A percentile compares a stretch with the other conserved stretches of the same genome.
These are phyloP conservation scores for Pseudocercospora musae DNA, from an alignment of 2,329 filamentous ascomycete species.

Conservation along the genomic window DNA sequence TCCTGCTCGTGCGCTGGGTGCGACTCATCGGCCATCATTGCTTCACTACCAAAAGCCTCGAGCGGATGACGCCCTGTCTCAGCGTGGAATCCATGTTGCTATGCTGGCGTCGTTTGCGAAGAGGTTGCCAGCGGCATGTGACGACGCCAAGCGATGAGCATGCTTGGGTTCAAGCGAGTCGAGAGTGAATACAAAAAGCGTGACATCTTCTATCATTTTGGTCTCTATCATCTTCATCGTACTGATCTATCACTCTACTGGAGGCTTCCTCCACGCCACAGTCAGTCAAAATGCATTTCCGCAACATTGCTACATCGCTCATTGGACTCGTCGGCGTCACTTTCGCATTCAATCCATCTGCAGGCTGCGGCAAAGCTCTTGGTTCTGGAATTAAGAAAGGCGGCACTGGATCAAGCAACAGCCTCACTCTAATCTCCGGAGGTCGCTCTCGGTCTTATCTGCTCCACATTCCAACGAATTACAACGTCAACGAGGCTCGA, in stretches of 20 bases:
- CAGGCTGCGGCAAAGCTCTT: slow-evolving; percentile 26
- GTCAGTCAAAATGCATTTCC: background rate
- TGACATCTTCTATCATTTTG: background rate
- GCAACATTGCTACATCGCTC: background rate
- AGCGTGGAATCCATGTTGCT: background rate
- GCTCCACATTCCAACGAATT: slow-evolving; percentile 41
- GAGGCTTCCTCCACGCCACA: background rate
- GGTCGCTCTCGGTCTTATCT: slow-evolving; percentile 35
- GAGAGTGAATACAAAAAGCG: background rate
- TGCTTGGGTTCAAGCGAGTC: background rate
- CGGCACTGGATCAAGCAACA: slow-evolving; percentile 22
- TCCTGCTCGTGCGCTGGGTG: background rate
- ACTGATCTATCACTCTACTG: background rate
- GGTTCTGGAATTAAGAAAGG: slow-evolving; percentile 19
- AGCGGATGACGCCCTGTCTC: background rate
- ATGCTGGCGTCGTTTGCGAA: background rate
- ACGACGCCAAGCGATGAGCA: background rate
- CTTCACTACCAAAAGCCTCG: background rate
- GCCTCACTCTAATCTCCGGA: slow-evolving; percentile 19
- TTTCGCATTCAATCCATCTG: slow-evolving; percentile 10
- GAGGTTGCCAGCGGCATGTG: background rate
- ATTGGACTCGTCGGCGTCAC: background rate
- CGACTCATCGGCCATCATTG: background rate
- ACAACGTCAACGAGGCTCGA: slow-evolving; percentile 37
- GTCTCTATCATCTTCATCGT: background rate